phyloP scores from a whole-genome alignment of 2,329 filamentous ascomycete species.

The Fusarium abutilonis region DNA sequence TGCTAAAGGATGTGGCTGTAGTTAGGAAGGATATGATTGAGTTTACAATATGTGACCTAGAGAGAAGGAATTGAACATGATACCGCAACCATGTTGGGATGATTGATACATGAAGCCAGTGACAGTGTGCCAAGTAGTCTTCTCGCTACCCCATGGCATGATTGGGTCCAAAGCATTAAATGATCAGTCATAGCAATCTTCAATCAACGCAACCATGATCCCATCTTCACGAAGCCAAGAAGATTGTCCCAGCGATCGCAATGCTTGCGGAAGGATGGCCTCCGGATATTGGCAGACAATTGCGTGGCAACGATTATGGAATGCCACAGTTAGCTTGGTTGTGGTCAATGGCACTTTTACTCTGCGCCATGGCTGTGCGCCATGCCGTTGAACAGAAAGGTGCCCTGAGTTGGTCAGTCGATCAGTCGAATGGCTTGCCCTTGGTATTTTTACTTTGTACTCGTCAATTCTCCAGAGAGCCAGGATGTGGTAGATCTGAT shows the following conservation, averaged over 20 bases:
- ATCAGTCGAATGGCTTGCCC: conserved; percentile 1
- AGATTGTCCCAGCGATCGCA: conserved; percentile 1
- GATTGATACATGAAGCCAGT: no score
- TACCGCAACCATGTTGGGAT: no score
- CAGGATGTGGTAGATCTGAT: conserved; percentile 12
- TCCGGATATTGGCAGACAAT: conserved; percentile 3
- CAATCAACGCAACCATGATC: background rate
- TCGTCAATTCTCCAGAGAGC: background rate
- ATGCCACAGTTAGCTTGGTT: conserved; percentile 7
- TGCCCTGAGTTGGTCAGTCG: conserved; percentile 1
- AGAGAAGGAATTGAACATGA: no score
- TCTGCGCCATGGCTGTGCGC: conserved; percentile 1
- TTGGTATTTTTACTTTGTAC: background rate
- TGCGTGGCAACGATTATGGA: conserved; percentile 24
- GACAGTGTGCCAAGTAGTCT: no score
- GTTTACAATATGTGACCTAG: no score
- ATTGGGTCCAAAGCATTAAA: no score
- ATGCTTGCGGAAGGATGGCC: conserved; percentile 22
- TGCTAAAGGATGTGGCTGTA: no score
- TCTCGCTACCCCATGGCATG: no score
- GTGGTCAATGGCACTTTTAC: background rate
- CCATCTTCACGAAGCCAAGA: background rate
- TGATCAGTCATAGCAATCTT: background rate
- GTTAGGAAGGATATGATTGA: no score
- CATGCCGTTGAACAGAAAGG: conserved; percentile 14